Evolutionary conservation across 2,329 filamentous ascomycete genomes (phyloP).

Genomic region (Sclerotinia subarctica): DNA sequence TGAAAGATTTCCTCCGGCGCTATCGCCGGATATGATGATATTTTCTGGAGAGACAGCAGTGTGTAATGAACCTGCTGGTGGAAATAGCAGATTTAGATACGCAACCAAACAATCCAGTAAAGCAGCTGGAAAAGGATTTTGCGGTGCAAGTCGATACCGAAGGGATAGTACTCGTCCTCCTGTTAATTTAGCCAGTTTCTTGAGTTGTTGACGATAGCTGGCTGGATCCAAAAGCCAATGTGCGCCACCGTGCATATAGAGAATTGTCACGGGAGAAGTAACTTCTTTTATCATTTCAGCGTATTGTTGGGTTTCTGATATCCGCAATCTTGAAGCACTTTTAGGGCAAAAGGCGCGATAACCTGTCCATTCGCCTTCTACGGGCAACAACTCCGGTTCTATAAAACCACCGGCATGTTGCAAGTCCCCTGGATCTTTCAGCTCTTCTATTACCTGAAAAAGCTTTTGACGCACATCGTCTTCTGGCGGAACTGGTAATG

Average conservation of each 20-base stretch:
- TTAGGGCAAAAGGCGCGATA: constrained; percentile 55
- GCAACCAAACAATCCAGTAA: constrained; percentile 69
- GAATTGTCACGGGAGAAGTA: constrained; percentile 58
- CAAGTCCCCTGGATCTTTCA: constrained; percentile 41
- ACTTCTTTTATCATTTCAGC: constrained; percentile 64
- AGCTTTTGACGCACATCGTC: constrained; percentile 56
- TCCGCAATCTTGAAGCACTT: constrained; percentile 50
- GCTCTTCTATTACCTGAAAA: constrained; percentile 53
- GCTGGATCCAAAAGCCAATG: constrained; percentile 70
- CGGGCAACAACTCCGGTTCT: constrained; percentile 52
- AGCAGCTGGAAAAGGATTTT: constrained; percentile 70
- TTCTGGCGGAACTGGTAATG: constrained; percentile 56
- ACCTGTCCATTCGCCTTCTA: constrained; percentile 76
- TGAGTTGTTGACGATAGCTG: constrained; percentile 58
- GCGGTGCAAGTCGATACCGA: constrained; percentile 71
- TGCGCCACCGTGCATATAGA: constrained; percentile 76
- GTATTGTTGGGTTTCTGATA: constrained; percentile 65
- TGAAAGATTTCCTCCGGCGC: constrained; percentile 69
- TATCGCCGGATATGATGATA: constrained; percentile 69
- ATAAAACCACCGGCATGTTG: constrained; percentile 33
- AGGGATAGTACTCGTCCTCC: constrained; percentile 63
- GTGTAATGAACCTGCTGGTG: constrained; percentile 45
- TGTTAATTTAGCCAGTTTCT: constrained; percentile 63
- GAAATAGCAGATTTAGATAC: constrained; percentile 62
- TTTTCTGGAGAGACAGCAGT: constrained; percentile 59